These are phyloP conservation scores for Fomitopsis pulvina DNA, from an alignment of 768 basidiomycete species.

Conservation along the genomic window DNA sequence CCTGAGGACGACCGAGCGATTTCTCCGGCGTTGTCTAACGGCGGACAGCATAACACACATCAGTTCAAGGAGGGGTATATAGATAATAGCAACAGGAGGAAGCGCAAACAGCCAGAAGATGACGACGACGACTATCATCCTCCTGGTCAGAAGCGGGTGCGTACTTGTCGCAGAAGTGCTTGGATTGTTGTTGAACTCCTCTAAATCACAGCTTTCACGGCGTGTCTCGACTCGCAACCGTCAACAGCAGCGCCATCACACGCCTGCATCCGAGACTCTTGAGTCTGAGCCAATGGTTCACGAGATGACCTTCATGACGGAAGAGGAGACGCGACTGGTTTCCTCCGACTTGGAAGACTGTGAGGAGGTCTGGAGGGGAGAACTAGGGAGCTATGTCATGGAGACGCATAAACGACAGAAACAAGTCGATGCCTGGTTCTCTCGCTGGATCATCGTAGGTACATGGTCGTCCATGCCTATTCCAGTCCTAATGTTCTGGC, in stretches of 20 bases:
- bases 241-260: constrained; percentile 20
- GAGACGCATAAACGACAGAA: constrained; percentile 70
- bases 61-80: constrained; percentile 9
- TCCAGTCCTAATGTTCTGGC: constrained; percentile 1
- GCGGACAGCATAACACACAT: background rate
- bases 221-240: constrained; percentile 32
- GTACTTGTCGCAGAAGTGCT: too few species aligned
- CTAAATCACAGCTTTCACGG: constrained; percentile 23
- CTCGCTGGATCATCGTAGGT: constrained; percentile 57
- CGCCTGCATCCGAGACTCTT: constrained; percentile 16
- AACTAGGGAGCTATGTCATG: constrained; percentile 60
- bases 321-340: constrained; percentile 37
- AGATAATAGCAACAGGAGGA: constrained; percentile 30
- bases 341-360: constrained; percentile 84
- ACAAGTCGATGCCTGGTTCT: constrained; percentile 70
- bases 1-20: constrained; percentile 26
- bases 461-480: background rate
- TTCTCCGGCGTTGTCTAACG: constrained; percentile 19
- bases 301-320: constrained; percentile 25
- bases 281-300: constrained; percentile 21
- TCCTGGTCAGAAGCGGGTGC: constrained; percentile 48
- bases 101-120: constrained; percentile 41
- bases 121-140: constrained; percentile 54
- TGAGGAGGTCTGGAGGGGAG: constrained; percentile 67
- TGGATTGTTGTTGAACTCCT: too few species aligned